These are phyloP conservation scores for Sporothrix pallida DNA, from an alignment of 2,329 filamentous ascomycete genomes.

Conservation along the genomic window DNA sequence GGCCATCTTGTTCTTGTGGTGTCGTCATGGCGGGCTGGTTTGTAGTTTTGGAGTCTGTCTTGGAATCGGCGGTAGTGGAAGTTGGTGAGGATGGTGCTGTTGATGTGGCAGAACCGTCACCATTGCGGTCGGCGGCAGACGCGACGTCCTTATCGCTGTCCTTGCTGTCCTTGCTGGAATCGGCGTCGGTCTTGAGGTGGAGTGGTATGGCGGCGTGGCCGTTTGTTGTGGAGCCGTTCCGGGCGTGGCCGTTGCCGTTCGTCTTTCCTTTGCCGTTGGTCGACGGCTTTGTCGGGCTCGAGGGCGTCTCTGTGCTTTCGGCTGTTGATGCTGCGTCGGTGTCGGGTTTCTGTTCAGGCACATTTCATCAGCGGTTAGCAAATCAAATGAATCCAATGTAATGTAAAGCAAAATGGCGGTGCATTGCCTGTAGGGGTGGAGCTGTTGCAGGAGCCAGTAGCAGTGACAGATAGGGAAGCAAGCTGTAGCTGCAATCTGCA, in stretches of 20 bases:
- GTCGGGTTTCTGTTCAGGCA: slow-evolving; percentile 35
- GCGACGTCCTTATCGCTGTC: slow-evolving; percentile 44
- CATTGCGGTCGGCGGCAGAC: slow-evolving; percentile 38
- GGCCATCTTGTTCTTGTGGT: background rate
- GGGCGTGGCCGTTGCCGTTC: background rate
- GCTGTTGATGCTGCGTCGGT: background rate
- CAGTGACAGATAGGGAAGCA: background rate
- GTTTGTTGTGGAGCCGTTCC: slow-evolving; percentile 21
- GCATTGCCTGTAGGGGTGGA: background rate
- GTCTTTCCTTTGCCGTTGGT: slow-evolving; percentile 10
- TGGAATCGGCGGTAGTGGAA: slow-evolving; percentile 32
- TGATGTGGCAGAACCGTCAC: slow-evolving; percentile 35
- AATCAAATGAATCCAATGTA: background rate
- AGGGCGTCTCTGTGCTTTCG: slow-evolving; percentile 38
- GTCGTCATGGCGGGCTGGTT: slow-evolving; percentile 62
- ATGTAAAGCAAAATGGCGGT: background rate
- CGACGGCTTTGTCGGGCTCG: slow-evolving; percentile 28
- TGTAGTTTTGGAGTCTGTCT: slow-evolving; percentile 38
- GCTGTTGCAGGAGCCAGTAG: background rate
- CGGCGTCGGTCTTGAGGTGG: slow-evolving; percentile 3
- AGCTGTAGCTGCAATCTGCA: too few relatives aligned
- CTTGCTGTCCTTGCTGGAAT: slow-evolving; percentile 47
- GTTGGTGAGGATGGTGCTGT: slow-evolving; percentile 44
- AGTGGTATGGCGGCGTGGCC: slow-evolving; percentile 32
- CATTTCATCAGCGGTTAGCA: slow-evolving; percentile 5